Evolutionary conservation across 2,329 filamentous ascomycete species (phyloP), one percentile per base, ranked within the genome.

Genomic region (Botrytis elliptica): DNA sequence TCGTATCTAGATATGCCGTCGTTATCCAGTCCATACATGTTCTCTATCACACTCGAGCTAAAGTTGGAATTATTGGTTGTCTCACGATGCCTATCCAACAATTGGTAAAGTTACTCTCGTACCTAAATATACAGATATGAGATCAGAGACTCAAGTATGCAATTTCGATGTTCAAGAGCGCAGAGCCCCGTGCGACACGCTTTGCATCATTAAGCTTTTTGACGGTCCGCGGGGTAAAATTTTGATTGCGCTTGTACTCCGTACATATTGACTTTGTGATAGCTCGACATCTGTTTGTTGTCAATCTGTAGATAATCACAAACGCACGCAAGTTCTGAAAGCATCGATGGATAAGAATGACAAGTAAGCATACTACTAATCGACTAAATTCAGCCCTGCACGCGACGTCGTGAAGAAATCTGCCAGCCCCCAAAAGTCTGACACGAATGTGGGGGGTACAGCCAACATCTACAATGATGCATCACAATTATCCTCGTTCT

Each of bases 301-400:
- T 62, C 59, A 62, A 42, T 63, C 60, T 29, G 52, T 29, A 57
- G 16, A 57, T n/a, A 16, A 29, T 33, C 52, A 18, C n/a, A 57
- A 33, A 57, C 14, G n/a, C n/a, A 18, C n/a, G 52, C 7, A 18
- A 57, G 3, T 18, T 29, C 14, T 29, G 16, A 33, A 57, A 57
- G 52, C 14, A 57, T 57, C 3, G 60, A 18, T 63, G 38, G 38
- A 25, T 36, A n/a, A 40, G 25, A n/a, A 63, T 63, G 22, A n/a
- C 8, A 44, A 29, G 38, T 64, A 20, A 44, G 25, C 40, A 42
- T 12, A 25, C 25, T 42, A 42, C 4, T 44, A 5, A 42, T 29
- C n/a, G n/a, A 57, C 52, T 57, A 57, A 9, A 16, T 42, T 64
- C 60, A 64, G 60, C 60, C 60, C n/a, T 64, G 60, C 25, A 64